Evolutionary conservation across 192 early-diverging fungal genomes (phyloP), one percentile per base, ranked within the genome.

Genomic region (Paraglomus brasilianum): DNA sequence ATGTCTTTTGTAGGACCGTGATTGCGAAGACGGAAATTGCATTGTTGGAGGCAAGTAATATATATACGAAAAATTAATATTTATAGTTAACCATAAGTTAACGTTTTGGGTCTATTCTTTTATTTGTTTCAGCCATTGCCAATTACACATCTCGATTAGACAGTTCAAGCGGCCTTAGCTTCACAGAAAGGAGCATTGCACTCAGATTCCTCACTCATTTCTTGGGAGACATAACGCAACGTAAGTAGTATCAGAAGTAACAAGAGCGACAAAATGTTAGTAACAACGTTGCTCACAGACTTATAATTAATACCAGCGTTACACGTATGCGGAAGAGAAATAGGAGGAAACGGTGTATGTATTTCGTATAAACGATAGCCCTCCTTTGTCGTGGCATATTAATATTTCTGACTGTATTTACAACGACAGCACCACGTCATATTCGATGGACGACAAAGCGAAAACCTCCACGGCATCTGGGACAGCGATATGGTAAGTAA

Each of bases 141-240:
- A 64, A 64, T 14, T 64, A 64, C 43, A 64, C 62, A 8, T 21
- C 40, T 24, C 62, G 45, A 46, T 46, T 64, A 19, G 62, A 64
- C 22, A 47, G 62, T 14, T 19, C n/a, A 14, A 64, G 45, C 21
- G 62, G 62, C 10, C 13, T 14, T 13, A 43, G 43, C 48, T 15
- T 8, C 24, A 3, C 5, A 30, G 48, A 42, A 5, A 30, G 62
- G 17, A 46, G 45, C 15, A 30, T 64, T 47, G 62, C 62, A 6
- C 62, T 64, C 24, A 42, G 43, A 9, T 64, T 64, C 21, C 48
- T 64, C 21, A 15, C 62, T 19, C 62, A 64, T 46, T 64, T 64
- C 44, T 46, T 48, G 44, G 62, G 62, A 8, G 62, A 64, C 22
- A 64, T 64, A 8, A 64, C 62, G 44, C 62, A 64, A 64, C 62